Conservation (phyloP, 1,284 basidiomycete species). For the Boletellus deceptivus region DNA sequence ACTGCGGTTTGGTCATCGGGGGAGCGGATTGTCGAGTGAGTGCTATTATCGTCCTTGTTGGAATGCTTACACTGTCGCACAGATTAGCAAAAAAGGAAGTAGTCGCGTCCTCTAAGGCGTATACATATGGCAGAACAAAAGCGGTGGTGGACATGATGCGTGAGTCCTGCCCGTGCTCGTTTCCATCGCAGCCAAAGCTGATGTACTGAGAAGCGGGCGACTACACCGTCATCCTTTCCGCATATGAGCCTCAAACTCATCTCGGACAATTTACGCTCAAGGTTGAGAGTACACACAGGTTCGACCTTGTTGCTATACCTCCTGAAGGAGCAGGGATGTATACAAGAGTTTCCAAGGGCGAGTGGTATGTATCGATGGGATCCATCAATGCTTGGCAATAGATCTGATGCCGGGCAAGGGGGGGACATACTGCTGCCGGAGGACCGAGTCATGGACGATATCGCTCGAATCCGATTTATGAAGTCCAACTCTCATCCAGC, state of each 20-base stretch:
- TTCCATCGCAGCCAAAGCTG: background rate
- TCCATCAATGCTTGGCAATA: background rate
- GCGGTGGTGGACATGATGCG: slow-evolving; percentile 52
- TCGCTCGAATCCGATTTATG: slow-evolving; percentile 65
- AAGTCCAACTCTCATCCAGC: slow-evolving; percentile 52
- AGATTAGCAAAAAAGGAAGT: slow-evolving; percentile 69
- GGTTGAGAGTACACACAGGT: slow-evolving; percentile 60
- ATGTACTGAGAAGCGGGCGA: slow-evolving; percentile 57
- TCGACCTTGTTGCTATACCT: slow-evolving; percentile 75
- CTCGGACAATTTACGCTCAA: slow-evolving; percentile 63
- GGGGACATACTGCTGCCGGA: slow-evolving; percentile 55
- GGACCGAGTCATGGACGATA: slow-evolving; percentile 65
- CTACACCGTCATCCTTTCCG: slow-evolving; percentile 81
- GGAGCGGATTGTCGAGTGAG: slow-evolving; percentile 72
- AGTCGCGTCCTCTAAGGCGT: slow-evolving; percentile 73
- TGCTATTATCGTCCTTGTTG: background rate
- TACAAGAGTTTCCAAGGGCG: slow-evolving; percentile 57
- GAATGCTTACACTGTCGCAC: background rate
- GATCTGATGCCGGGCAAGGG: slow-evolving; percentile 40
- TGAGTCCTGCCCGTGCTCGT: slow-evolving; percentile 35
- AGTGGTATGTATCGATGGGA: slow-evolving; percentile 54
- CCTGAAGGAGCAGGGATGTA: slow-evolving; percentile 94
- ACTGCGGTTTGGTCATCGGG: slow-evolving; percentile 76
- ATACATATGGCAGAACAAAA: slow-evolving; percentile 76
- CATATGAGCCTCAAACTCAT: slow-evolving; percentile 71